Evolutionary conservation across 192 early-diverging fungal genomes (phyloP).

Genomic region (Coemansia sp.): DNA sequence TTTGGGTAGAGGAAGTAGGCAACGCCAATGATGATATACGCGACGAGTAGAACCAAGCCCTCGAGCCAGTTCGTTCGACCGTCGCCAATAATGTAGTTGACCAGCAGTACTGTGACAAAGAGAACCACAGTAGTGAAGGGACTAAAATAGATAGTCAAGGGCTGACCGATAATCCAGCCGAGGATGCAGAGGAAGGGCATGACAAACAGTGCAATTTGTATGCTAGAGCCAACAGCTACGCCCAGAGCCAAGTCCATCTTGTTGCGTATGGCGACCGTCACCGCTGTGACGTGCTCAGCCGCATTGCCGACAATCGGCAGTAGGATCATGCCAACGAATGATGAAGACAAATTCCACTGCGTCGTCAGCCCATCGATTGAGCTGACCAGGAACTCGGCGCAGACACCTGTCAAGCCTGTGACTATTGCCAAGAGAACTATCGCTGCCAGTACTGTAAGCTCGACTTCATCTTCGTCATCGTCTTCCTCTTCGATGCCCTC

Average conservation of each 20-base stretch:
- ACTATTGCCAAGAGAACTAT: conserved; percentile 58
- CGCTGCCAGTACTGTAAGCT: conserved; percentile 55
- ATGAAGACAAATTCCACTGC: conserved; percentile 67
- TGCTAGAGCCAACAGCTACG: conserved; percentile 83
- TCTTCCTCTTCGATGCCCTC: conserved; percentile 30
- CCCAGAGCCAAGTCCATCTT: conserved; percentile 92
- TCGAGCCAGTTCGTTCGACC: conserved; percentile 92
- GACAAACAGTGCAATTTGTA: conserved; percentile 87
- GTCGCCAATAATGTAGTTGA: conserved; percentile 78
- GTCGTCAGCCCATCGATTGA: conserved; percentile 76
- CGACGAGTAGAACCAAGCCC: conserved; percentile 75
- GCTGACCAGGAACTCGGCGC: conserved; percentile 81
- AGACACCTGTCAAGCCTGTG: conserved; percentile 72
- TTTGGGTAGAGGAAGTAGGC: conserved; percentile 76
- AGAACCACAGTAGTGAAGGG: conserved; percentile 78
- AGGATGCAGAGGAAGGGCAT: conserved; percentile 66
- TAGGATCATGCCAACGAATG: conserved; percentile 89
- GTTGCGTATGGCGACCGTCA: conserved; percentile 76
- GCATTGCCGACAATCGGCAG: conserved; percentile 92
- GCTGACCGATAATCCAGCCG: conserved; percentile 81
- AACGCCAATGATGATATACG: conserved; percentile 81
- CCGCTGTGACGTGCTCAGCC: conserved; percentile 82
- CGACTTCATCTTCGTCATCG: conserved; percentile 65
- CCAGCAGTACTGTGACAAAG: conserved; percentile 76
- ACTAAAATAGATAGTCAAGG: conserved; percentile 82